These are phyloP conservation scores for Fistulinella prunicolor DNA, from an alignment of 768 basidiomycete genomes.

Conservation along the genomic window DNA sequence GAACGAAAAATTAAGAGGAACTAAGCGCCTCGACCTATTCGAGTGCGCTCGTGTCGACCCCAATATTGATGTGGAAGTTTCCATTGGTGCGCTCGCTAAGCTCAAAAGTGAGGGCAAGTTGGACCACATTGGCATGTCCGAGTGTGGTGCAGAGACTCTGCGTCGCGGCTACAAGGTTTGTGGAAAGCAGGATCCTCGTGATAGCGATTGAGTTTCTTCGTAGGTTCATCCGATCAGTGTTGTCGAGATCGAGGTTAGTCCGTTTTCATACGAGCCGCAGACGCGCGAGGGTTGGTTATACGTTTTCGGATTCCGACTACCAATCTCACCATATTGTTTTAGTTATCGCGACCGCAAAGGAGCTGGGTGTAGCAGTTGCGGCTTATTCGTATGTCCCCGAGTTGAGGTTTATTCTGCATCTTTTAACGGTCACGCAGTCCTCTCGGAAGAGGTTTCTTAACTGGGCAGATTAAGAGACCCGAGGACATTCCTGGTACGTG, in stretches of 20 bases:
- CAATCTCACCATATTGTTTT: too few relatives aligned
- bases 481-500: slow-evolving; percentile 34
- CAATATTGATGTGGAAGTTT: slow-evolving; percentile 44
- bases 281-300: slow-evolving; percentile 38
- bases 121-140: slow-evolving; percentile 58
- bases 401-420: too few relatives aligned
- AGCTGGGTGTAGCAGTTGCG: slow-evolving; percentile 55
- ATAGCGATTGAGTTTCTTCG: background rate
- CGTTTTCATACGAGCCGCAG: slow-evolving; percentile 55
- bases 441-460: slow-evolving; percentile 52
- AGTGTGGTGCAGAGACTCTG: slow-evolving; percentile 50
- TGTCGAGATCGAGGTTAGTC: slow-evolving; percentile 67
- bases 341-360: slow-evolving; percentile 52
- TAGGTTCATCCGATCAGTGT: slow-evolving; percentile 54
- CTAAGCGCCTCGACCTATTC: slow-evolving; percentile 60
- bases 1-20: slow-evolving; percentile 45
- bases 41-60: slow-evolving; percentile 50
- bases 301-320: background rate
- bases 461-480: slow-evolving; percentile 45
- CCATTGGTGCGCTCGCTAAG: slow-evolving; percentile 39
- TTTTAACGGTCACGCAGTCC: slow-evolving; percentile 22
- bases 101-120: slow-evolving; percentile 35
- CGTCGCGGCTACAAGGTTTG: slow-evolving; percentile 31
- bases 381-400: too few relatives aligned
- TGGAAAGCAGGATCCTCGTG: background rate